Percentiles rank a stretch among this genome's conserved stretches.
phyloP scores from a whole-genome alignment of 2,329 filamentous ascomycete genomes.

The Alternaria sp. region DNA sequence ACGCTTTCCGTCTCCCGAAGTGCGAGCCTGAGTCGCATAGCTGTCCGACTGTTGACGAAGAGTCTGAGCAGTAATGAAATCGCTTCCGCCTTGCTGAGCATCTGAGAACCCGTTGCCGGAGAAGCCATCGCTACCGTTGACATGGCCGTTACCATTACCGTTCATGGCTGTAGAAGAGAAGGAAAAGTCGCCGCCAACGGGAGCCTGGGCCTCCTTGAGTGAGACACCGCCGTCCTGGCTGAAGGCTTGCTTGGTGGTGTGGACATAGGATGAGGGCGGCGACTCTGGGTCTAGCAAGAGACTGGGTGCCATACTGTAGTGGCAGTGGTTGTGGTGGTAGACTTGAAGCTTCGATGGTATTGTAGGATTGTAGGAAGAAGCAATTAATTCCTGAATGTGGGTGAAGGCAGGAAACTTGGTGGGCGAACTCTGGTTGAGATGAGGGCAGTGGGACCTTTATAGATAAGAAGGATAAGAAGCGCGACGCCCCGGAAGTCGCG shows the following conservation, averaged over 20 bases:
- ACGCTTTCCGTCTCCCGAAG: conserved; percentile 43
- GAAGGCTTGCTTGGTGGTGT: conserved; percentile 22
- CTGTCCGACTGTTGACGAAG: conserved; percentile 32
- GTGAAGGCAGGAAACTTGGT: not conserved
- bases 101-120: conserved; percentile 14
- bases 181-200: conserved; percentile 22
- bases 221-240: conserved; percentile 24
- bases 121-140: conserved; percentile 20
- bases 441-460: conserved; percentile 22
- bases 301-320: conserved; percentile 39
- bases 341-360: not conserved
- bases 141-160: conserved; percentile 15
- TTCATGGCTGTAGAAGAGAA: conserved; percentile 21
- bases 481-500: conserved; percentile 10
- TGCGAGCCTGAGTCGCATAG: conserved; percentile 26
- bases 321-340: not conserved
- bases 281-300: conserved; percentile 35
- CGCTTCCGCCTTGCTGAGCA: conserved; percentile 20
- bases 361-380: not conserved
- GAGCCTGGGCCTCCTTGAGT: conserved; percentile 30
- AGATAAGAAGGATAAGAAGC: conserved; percentile 3
- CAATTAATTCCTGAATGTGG: not conserved
- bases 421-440: conserved; percentile 6
- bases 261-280: conserved; percentile 19
- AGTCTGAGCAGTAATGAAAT: conserved; percentile 38